A percentile compares a stretch with the other conserved stretches of the same genome.
Conservation (phyloP, 164 flowering plant genomes). For the Malania oleifera region DNA sequence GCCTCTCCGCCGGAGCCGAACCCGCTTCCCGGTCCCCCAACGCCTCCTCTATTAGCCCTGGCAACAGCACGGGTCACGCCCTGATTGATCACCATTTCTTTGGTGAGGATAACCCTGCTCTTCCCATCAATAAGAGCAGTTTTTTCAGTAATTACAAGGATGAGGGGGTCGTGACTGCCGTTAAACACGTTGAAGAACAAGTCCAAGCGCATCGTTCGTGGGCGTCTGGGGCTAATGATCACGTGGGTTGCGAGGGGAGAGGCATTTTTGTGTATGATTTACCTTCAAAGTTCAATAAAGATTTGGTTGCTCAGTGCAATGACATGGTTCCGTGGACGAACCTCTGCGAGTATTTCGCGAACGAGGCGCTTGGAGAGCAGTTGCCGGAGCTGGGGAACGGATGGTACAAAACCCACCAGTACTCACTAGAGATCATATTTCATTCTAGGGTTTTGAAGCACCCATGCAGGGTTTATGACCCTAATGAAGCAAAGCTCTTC, state of each 20-base stretch:
- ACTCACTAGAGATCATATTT: constrained; percentile 64
- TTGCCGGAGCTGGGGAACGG: constrained; percentile 48
- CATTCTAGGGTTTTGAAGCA: constrained; percentile 58
- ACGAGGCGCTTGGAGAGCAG: constrained; percentile 53
- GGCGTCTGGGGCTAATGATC: constrained; percentile 8
- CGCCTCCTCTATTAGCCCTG: neutral
- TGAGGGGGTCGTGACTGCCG: constrained; percentile 29
- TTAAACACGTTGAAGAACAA: constrained; percentile 38
- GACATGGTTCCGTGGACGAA: constrained; percentile 54
- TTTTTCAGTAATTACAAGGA: neutral
- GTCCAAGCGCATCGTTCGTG: constrained; percentile 48
- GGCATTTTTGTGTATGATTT: constrained; percentile 69
- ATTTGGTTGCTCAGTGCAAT: constrained; percentile 44
- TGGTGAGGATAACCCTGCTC: neutral
- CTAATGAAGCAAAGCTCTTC: constrained; percentile 57
- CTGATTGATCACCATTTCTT: too few species aligned
- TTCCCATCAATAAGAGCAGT: neutral
- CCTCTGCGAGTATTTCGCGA: constrained; percentile 47
- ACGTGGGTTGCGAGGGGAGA: constrained; percentile 35
- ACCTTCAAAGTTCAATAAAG: constrained; percentile 71
- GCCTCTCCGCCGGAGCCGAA: constrained; percentile 60
- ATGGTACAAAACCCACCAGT: constrained; percentile 76
- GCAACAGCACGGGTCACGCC: too few species aligned
- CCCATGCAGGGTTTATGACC: constrained; percentile 59
- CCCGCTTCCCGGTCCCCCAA: constrained; percentile 32